Evolutionary conservation across 2,329 filamentous ascomycete genomes (phyloP).

Genomic region (Akanthomyces muscarius): DNA sequence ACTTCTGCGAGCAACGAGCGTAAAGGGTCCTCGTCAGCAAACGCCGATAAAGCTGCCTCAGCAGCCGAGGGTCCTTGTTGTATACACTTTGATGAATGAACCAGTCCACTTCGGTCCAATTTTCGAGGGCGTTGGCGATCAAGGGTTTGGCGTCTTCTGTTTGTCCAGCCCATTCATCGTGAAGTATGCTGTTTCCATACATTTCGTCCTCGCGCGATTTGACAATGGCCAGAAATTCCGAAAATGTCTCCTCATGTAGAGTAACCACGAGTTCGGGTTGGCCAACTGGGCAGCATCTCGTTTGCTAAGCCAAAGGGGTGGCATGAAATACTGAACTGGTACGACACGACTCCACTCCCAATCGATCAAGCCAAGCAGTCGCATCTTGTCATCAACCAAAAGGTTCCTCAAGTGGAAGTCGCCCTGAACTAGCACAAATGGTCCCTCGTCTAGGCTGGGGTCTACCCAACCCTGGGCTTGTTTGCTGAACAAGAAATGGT

Average conservation of each 20-base stretch:
- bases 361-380: conserved; percentile 17
- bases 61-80: not conserved
- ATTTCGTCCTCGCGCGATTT: not conserved
- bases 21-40: not conserved
- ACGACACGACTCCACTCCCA: conserved; percentile 23
- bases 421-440: conserved; percentile 20
- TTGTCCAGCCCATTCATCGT: not conserved
- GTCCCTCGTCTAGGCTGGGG: conserved; percentile 10
- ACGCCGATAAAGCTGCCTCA: not conserved
- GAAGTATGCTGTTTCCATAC: not conserved
- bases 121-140: not conserved
- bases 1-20: not conserved
- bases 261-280: not conserved
- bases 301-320: conserved; percentile 18
- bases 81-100: not conserved
- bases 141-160: not conserved
- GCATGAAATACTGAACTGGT: conserved; percentile 19
- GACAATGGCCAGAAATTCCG: not conserved
- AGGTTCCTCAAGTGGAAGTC: conserved; percentile 18
- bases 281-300: not conserved
- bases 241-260: not conserved
- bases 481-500: conserved; percentile 17
- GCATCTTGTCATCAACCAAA: conserved; percentile 17
- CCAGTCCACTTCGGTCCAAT: conserved; percentile 1
- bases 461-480: conserved; percentile 17